phyloP scores from a whole-genome alignment of 2,329 filamentous ascomycete genomes.

The Aspergillus neoniger region DNA sequence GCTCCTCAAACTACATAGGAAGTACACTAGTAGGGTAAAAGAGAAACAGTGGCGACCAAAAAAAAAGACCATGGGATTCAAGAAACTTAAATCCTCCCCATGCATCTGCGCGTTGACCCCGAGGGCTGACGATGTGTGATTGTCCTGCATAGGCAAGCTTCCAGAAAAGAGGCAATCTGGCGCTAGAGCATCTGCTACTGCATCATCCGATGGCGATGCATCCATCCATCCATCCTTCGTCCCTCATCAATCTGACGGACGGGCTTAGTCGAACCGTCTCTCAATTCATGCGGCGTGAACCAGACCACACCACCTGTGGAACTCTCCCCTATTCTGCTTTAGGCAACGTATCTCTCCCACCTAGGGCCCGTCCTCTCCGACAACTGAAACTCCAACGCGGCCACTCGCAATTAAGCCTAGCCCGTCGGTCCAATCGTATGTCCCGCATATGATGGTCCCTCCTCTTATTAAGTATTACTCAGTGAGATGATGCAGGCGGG shows the following conservation, averaged over 20 bases:
- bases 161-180: slow-evolving; percentile 3
- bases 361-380: not conserved
- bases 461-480: not conserved
- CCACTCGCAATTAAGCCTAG: slow-evolving; percentile 8
- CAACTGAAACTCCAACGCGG: slow-evolving; percentile 5
- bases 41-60: not conserved
- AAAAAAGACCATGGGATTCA: not conserved
- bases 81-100: not conserved
- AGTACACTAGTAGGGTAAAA: not conserved
- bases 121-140: not conserved
- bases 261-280: not conserved
- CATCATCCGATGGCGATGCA: slow-evolving; percentile 2
- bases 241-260: slow-evolving; percentile 4
- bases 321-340: slow-evolving; percentile 7
- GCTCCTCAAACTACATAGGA: not conserved
- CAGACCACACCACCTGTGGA: slow-evolving; percentile 2
- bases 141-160: slow-evolving; percentile 6
- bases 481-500: not conserved
- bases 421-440: slow-evolving; percentile 3
- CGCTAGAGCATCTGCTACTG: slow-evolving; percentile 2
- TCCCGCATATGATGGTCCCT: not conserved
- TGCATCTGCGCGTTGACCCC: not conserved
- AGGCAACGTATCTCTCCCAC: not conserved
- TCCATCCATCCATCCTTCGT: not conserved
- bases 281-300: not conserved